A percentile compares a stretch with the other conserved stretches of the same genome.
Evolutionary conservation across 495 filamentous ascomycete species (phyloP).

Genomic region (Lasiosphaeris hirsuta): DNA sequence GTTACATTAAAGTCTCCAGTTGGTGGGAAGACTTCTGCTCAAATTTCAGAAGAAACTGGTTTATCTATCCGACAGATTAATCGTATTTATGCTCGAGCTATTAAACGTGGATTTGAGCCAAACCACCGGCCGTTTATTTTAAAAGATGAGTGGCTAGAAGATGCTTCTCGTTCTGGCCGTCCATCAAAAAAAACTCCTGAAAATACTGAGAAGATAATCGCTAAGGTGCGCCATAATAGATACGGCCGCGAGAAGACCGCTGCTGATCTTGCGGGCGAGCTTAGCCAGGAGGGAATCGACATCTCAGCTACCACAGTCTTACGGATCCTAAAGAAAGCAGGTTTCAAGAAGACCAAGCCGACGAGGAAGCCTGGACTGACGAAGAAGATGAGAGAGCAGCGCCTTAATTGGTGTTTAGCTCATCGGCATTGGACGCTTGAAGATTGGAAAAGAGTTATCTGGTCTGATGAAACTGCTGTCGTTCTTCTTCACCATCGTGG

Average conservation of each 20-base stretch:
- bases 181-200: neutral
- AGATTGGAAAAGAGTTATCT: slow-evolving; percentile 14
- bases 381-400: neutral
- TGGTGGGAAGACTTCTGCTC: too few relatives aligned
- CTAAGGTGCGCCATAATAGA: neutral
- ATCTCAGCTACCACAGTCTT: neutral
- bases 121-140: too few relatives aligned
- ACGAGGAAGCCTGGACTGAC: too few relatives aligned
- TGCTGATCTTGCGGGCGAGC: neutral
- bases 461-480: slow-evolving; percentile 27
- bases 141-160: too few relatives aligned
- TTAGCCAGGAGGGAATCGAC: neutral
- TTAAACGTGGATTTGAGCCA: too few relatives aligned
- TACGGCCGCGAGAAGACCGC: neutral
- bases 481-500: slow-evolving; percentile 18
- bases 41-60: too few relatives aligned
- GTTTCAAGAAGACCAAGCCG: neutral
- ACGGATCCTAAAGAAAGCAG: neutral
- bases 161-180: too few relatives aligned
- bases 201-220: neutral
- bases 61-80: too few relatives aligned
- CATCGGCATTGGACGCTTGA: too few relatives aligned
- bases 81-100: too few relatives aligned
- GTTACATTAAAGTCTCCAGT: too few relatives aligned
- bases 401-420: neutral